Base-by-base conservation (phyloP, 2,329 filamentous ascomycete genomes). In the Bipolaris cookei region DNA sequence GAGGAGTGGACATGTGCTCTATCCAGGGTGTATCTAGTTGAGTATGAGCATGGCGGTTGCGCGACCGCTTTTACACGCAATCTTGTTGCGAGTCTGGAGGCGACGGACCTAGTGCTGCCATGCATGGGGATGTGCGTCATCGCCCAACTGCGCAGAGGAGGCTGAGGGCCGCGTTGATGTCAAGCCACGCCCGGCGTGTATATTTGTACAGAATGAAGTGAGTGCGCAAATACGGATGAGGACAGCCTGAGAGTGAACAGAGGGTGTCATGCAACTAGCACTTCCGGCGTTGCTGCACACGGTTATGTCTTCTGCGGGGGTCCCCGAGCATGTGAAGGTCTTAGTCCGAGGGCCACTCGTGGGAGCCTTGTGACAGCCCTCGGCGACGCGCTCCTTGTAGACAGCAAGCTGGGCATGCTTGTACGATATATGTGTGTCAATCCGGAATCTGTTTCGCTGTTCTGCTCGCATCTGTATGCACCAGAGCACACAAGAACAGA, bases 81-180 rank as follows among this genome's bases (percentile, higher is more conserved):
- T 37, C 42, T 57, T 45, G 58, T 59, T 58, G 59, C 41, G 56
- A 54, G 53, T 54, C 51, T 54, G 59, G 52, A 50, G 51, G 49
- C 42, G 43, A 73, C 76, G 70, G 64, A 72, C 76, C 76, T 75
- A 78, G 66, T 72, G 76, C 76, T 69, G 76, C 76, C 76, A 78
- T 78, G 72, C 75, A 78, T 72, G 56, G 60, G 60, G 49, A 60
- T 66, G 68, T 73, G 72, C 72, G 74, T 75, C 73, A 76, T 76
- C 66, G 67, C 66, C 68, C 57, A 60, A 54, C 59, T 62, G 62
- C 58, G 62, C 63, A 56, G 41, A 53, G 59, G 61, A 67, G 63
- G 62, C 67, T 67, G 64, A 63, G 56, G 57, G 58, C 58, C 58
- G 61, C 56, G 61, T 63, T 48, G 39, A 38, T 45, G 50, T 56